Evolutionary conservation across 129 eudicot species (phyloP).

Genomic region (Logfia minima): DNA sequence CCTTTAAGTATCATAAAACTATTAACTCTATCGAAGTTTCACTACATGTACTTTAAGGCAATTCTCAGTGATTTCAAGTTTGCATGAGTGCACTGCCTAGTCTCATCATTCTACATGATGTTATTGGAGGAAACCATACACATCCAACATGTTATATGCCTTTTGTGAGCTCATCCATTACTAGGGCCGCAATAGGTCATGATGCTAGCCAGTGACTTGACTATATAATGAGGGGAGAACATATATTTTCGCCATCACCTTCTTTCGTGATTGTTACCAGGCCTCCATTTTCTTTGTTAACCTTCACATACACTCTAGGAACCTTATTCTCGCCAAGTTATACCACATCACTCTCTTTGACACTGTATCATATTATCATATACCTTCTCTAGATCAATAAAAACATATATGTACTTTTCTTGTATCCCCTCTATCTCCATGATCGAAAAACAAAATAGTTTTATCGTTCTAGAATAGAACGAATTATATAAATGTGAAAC

Average conservation of each 20-base stretch:
- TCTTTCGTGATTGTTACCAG: neutral
- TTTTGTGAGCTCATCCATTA: neutral
- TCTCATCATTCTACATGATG: neutral
- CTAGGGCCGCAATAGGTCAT: neutral
- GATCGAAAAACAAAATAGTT: neutral
- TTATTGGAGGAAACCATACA: neutral
- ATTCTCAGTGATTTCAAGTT: neutral
- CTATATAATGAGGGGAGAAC: neutral
- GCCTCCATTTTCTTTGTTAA: neutral
- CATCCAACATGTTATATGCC: neutral
- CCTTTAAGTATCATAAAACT: neutral
- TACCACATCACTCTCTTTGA: neutral
- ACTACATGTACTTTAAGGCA: neutral
- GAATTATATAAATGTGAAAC: neutral
- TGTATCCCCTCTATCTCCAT: neutral
- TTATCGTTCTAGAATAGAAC: neutral
- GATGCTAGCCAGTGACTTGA: neutral
- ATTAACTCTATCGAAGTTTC: neutral
- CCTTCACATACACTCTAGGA: neutral
- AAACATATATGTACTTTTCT: neutral
- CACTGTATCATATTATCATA: neutral
- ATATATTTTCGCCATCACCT: neutral
- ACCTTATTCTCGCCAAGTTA: neutral
- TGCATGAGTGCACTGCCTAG: conserved; percentile 3
- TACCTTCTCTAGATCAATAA: neutral